These are phyloP conservation scores for Claviceps digitariae DNA, from an alignment of 2,329 filamentous ascomycete species.

Conservation along the genomic window DNA sequence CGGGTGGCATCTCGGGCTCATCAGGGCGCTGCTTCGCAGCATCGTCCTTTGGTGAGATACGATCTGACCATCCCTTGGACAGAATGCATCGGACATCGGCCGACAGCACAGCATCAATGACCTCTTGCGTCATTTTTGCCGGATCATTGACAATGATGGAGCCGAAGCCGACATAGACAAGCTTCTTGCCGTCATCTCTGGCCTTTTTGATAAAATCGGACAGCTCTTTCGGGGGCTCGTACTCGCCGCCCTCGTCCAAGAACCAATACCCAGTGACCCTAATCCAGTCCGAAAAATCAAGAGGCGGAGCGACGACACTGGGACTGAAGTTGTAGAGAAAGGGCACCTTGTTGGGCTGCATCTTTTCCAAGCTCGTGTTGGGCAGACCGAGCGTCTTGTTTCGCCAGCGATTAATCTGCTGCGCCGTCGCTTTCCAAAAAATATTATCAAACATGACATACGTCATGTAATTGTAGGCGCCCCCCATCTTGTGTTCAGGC, in stretches of 20 bases:
- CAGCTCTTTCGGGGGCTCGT: slow-evolving; percentile 63
- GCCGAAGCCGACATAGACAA: slow-evolving; percentile 95
- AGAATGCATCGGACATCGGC: slow-evolving; percentile 90
- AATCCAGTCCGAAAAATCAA: slow-evolving; percentile 97
- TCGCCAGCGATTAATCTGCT: slow-evolving; percentile 88
- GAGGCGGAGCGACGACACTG: slow-evolving; percentile 79
- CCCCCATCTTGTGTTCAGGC: slow-evolving; percentile 85
- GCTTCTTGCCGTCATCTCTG: slow-evolving; percentile 67
- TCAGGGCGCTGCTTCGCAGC: slow-evolving; percentile 36
- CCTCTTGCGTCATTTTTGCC: slow-evolving; percentile 76
- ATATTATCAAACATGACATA: slow-evolving; percentile 95
- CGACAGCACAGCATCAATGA: slow-evolving; percentile 80
- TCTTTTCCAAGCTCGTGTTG: slow-evolving; percentile 71
- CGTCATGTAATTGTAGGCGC: slow-evolving; percentile 86
- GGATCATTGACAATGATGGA: slow-evolving; percentile 91
- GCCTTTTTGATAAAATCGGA: slow-evolving; percentile 73
- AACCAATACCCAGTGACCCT: slow-evolving; percentile 98
- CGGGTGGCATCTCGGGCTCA: slow-evolving; percentile 55
- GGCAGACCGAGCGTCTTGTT: slow-evolving; percentile 66
- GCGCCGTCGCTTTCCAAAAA: slow-evolving; percentile 88
- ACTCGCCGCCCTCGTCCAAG: slow-evolving; percentile 60
- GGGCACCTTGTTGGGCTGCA: slow-evolving; percentile 95
- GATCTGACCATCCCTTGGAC: slow-evolving; percentile 94
- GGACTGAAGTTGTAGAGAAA: slow-evolving; percentile 97
- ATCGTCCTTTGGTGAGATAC: slow-evolving; percentile 38